These are phyloP conservation scores for Phytophthora litchii DNA, from an alignment of 352 stramenopile genomes.

Conservation along the genomic window DNA sequence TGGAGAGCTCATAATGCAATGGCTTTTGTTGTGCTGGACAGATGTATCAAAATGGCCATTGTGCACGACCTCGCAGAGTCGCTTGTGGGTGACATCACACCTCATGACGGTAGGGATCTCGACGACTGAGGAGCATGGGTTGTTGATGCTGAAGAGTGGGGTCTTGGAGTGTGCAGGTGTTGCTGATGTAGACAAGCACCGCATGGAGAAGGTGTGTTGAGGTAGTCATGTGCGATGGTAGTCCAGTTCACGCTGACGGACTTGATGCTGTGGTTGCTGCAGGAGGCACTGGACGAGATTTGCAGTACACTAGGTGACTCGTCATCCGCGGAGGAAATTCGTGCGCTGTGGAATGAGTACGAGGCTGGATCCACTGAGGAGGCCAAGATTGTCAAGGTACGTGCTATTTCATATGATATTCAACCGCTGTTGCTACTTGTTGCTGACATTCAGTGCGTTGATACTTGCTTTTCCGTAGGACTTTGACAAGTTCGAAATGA, in stretches of 20 bases:
- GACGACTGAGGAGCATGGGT: background rate
- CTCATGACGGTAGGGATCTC: constrained; percentile 71
- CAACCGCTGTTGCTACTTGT: background rate
- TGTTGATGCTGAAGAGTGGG: constrained; percentile 5
- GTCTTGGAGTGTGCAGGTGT: constrained; percentile 54
- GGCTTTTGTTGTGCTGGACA: constrained; percentile 24
- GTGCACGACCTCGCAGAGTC: constrained; percentile 94
- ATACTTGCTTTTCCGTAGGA: constrained; percentile 47
- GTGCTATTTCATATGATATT: background rate
- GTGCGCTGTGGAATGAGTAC: constrained; percentile 88
- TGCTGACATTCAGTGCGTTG: constrained; percentile 7
- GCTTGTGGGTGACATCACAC: constrained; percentile 94
- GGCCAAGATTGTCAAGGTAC: constrained; percentile 89
- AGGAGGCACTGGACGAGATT: constrained; percentile 78
- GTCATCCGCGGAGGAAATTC: constrained; percentile 63
- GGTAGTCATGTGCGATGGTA: background rate
- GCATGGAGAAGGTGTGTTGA: constrained; percentile 77
- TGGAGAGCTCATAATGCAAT: background rate
- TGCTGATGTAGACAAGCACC: constrained; percentile 89
- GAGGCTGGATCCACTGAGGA: constrained; percentile 82
- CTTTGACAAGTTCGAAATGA: constrained; percentile 97
- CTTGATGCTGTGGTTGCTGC: constrained; percentile 1
- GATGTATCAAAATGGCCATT: constrained; percentile 92
- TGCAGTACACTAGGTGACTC: constrained; percentile 62
- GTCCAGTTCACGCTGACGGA: background rate